Base-by-base conservation (phyloP, 805 yeast genomes). In the Barnettozyma salicaria region DNA sequence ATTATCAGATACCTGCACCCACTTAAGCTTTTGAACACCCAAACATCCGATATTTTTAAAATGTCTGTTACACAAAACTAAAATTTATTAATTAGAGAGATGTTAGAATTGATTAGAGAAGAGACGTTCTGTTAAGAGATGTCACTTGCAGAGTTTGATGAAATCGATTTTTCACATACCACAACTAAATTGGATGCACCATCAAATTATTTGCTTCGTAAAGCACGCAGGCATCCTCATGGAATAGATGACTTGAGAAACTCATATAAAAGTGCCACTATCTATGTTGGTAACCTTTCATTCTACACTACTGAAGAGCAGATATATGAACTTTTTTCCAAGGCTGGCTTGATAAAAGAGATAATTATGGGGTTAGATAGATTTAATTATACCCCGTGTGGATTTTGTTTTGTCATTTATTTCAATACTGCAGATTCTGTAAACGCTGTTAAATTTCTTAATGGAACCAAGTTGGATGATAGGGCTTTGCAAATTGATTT, bases 331-430 rank as follows among this genome's bases (percentile, higher is more conserved):
- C 62, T 92, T 35, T 87, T 92, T 54, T 73, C 82, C 43, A 81
- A 82, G 58, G 49, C 47, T 47, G 97, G 97, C 1, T 67, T 74
- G 12, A 78, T 90, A 27, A 76, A 76, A 47, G 70, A 81, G 52
- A 84, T 89, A 28, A 78, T 90, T 35, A 92, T 92, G 97, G 98
- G 98, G 0, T 71, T 92, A 25, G 97, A 92, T 58, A 72, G 96
- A 47, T 80, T 80, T 56, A 82, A 84, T 48, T 77, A 80, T 52
- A 89, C 96, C 1, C 98, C 98, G 2, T 89, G 97, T 56, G 97
- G 98, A 13, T 90, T 92, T 59, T 89, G 97, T 56, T 92, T 92
- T 56, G 88, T 92, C 27, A 81, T 87, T 31, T 92, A 80, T 58
- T 72, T 71, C 37, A 59, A 65, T 20, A 78, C 79, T 30, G 69